Percentiles rank a stretch among this genome's conserved stretches.
These are phyloP conservation scores for Pelargonium nanum DNA, from an alignment of 345 rosid species.

Conservation along the genomic window DNA sequence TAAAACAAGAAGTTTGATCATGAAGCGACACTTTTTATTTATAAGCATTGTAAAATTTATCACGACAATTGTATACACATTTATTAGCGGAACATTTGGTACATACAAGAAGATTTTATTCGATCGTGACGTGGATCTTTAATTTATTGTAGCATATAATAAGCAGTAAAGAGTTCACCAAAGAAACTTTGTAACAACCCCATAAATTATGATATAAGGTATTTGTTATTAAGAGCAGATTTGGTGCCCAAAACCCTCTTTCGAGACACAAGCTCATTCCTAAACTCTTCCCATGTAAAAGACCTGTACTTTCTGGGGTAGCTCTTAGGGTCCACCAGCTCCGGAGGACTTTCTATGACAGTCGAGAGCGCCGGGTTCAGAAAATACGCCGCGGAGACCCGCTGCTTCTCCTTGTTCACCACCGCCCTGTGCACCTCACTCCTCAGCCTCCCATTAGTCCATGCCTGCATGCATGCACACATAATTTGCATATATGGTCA, in stretches of 20 bases:
- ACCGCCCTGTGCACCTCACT: conserved; percentile 6
- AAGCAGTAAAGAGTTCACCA: background rate
- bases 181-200: background rate
- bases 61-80: too few relatives aligned
- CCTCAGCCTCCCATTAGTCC: conserved; percentile 11
- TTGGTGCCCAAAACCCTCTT: conserved; percentile 7
- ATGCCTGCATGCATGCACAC: conserved; percentile 5
- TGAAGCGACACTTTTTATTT: too few relatives aligned
- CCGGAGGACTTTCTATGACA: conserved; percentile 3
- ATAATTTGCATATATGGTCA: background rate
- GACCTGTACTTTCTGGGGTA: background rate
- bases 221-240: conserved; percentile 5
- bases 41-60: too few relatives aligned
- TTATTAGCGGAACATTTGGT: too few relatives aligned
- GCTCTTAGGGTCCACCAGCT: conserved; percentile 1
- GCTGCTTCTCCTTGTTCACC: conserved; percentile 7
- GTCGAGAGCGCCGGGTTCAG: conserved; percentile 2
- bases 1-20: too few relatives aligned
- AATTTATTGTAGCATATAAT: too few relatives aligned
- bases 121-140: too few relatives aligned
- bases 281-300: conserved; percentile 1
- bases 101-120: too few relatives aligned
- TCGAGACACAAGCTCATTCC: background rate
- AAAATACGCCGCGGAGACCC: conserved; percentile 10
- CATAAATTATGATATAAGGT: background rate